Evolutionary conservation across 805 yeast species (phyloP).

Genomic region (Teunomyces funiuensis): DNA sequence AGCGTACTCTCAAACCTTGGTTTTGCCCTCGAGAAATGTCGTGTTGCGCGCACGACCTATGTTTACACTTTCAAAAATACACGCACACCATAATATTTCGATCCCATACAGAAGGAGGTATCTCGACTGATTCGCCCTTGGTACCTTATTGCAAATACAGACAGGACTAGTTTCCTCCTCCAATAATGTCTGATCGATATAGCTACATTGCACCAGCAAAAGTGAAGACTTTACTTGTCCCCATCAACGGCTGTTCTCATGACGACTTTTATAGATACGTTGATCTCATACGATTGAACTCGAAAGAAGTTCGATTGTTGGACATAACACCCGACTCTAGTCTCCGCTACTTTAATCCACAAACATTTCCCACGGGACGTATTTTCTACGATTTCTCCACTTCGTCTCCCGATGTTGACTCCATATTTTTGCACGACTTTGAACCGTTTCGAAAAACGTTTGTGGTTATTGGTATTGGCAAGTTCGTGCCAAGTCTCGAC

Average conservation of each 20-base stretch:
- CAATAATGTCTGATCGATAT: conserved; percentile 19
- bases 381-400: conserved; percentile 57
- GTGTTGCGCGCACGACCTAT: conserved; percentile 4
- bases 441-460: conserved; percentile 86
- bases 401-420: conserved; percentile 50
- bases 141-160: background rate
- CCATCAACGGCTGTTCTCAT: conserved; percentile 51
- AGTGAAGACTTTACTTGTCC: conserved; percentile 66
- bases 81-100: background rate
- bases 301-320: conserved; percentile 63
- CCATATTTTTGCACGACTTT: conserved; percentile 75
- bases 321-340: conserved; percentile 67
- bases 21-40: conserved; percentile 2
- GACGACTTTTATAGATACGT: conserved; percentile 45
- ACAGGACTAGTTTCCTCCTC: background rate
- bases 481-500: conserved; percentile 19
- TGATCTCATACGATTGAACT: conserved; percentile 43
- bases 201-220: conserved; percentile 64
- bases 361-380: conserved; percentile 77
- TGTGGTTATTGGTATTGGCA: conserved; percentile 50
- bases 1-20: background rate
- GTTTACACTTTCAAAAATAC: conserved; percentile 2
- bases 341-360: conserved; percentile 68
- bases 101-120: background rate
- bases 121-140: background rate